Evolutionary conservation across 1,284 basidiomycete genomes (phyloP), one percentile per base, ranked within the genome.

Genomic region (Porogramme epimiltina): DNA sequence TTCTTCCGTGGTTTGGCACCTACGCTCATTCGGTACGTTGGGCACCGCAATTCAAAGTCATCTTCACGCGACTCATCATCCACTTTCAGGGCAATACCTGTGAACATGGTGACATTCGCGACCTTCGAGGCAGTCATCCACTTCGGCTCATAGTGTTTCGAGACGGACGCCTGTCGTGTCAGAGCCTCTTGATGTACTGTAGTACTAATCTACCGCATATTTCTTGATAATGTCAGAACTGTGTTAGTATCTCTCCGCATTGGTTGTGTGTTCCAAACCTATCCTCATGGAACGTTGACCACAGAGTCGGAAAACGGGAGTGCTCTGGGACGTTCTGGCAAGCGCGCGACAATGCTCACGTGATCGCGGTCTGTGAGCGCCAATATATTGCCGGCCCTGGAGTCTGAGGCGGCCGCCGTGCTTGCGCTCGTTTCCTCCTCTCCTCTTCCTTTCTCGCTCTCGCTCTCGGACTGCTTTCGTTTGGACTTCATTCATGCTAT

Each of bases 1-100:
- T 91, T 93, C 68, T 89, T 85, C 60, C 75, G 80, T 3, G 93
- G 92, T 0, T 68, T 95, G 34, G 75, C 82, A 6, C 90, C 92
- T 3, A 93, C 92, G 1, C 66, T 95, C 6, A 80, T 94, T 42
- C 77, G 92, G 87, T 89, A 58, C 56, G 84, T 73, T 24, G 10
- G 45, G 24, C n/a, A 34, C 34, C 16, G 22, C 26, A 25, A 18
- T 23, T 20, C 16, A 37, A 9, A 37, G 5, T 5, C 34, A 6
- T 37, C n/a, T 5, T 10, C 6, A n/a, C 34, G 28, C 6, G n/a
- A 31, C 28, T 31, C 24, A 45, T 22, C 36, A 16, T 15, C 16
- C 22, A 20, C 38, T 28, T 39, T 20, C 42, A 75, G 75, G 23
- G 73, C 75, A n/a, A 67, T 76, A 15, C 81, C 81, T 4, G 80